phyloP scores from a whole-genome alignment of 352 stramenopile species.

The Halophytophthora batemanensis region DNA sequence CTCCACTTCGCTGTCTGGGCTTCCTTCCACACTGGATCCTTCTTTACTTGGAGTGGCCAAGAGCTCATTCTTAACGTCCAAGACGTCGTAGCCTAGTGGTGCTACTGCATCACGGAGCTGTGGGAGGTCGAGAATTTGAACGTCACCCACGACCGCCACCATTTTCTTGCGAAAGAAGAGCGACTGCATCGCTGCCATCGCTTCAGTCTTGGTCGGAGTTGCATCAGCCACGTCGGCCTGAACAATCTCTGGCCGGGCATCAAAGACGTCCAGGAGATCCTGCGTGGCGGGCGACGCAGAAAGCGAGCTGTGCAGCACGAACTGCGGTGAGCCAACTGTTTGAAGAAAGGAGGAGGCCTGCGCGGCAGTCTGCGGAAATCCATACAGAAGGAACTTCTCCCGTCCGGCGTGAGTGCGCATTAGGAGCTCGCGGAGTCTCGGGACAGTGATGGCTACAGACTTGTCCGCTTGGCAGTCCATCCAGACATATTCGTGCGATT shows the following conservation, averaged over 20 bases:
- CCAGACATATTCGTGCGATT: constrained; percentile 26
- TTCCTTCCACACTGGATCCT: constrained; percentile 2
- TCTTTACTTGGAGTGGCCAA: constrained; percentile 16
- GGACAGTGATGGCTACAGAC: not conserved
- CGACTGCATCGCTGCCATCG: constrained; percentile 11
- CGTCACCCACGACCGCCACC: constrained; percentile 27
- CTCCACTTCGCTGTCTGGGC: constrained; percentile 1
- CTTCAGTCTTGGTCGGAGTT: not conserved
- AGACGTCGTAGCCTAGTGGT: constrained; percentile 19
- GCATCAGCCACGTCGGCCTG: constrained; percentile 23
- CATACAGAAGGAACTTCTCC: constrained; percentile 30
- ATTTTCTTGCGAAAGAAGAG: constrained; percentile 35
- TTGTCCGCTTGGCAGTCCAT: constrained; percentile 10
- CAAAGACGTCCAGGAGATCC: constrained; percentile 18
- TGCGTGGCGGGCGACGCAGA: constrained; percentile 6
- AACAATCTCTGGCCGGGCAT: constrained; percentile 20
- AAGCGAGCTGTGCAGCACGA: constrained; percentile 20
- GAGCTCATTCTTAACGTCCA: constrained; percentile 22
- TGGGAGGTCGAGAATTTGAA: constrained; percentile 7
- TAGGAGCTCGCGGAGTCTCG: constrained; percentile 20
- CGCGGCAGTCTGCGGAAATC: constrained; percentile 24
- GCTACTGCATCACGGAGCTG: constrained; percentile 18
- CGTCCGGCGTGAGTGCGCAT: constrained; percentile 15
- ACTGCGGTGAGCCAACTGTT: constrained; percentile 13
- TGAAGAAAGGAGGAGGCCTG: constrained; percentile 17